phyloP scores from a whole-genome alignment of 805 yeast species.

The Candida parachauliodes region DNA sequence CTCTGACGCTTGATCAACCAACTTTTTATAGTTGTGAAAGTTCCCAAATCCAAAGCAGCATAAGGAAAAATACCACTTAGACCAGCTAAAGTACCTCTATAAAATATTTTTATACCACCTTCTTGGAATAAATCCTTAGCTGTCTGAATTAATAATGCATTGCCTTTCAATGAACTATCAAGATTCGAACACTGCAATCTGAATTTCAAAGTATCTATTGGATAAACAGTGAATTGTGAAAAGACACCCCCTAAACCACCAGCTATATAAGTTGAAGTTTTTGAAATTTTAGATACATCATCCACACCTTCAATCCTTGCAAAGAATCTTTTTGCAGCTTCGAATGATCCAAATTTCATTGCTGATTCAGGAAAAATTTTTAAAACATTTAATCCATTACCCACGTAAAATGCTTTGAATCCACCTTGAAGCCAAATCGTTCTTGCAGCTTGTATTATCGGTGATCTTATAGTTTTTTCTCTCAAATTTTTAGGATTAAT shows the following conservation, averaged over 20 bases:
- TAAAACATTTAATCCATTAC: constrained; percentile 88
- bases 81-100: constrained; percentile 89
- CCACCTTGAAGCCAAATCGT: constrained; percentile 89
- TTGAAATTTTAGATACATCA: constrained; percentile 67
- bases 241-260: constrained; percentile 97
- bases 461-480: constrained; percentile 56
- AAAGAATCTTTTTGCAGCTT: constrained; percentile 72
- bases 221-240: constrained; percentile 90
- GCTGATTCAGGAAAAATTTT: constrained; percentile 97
- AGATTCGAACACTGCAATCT: constrained; percentile 90
- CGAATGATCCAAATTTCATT: constrained; percentile 95
- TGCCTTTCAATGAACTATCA: constrained; percentile 59
- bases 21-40: constrained; percentile 80
- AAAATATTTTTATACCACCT: constrained; percentile 77
- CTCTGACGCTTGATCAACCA: constrained; percentile 71
- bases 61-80: constrained; percentile 95
- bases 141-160: constrained; percentile 56
- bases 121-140: constrained; percentile 73
- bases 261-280: constrained; percentile 76
- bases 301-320: constrained; percentile 72
- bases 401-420: constrained; percentile 81
- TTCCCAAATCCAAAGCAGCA: constrained; percentile 94
- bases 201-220: constrained; percentile 91
- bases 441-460: constrained; percentile 74
- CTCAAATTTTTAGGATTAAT: constrained; percentile 27